phyloP scores from a whole-genome alignment of 169 alveolate species.

The Ophryocystis elektroscirrha region DNA sequence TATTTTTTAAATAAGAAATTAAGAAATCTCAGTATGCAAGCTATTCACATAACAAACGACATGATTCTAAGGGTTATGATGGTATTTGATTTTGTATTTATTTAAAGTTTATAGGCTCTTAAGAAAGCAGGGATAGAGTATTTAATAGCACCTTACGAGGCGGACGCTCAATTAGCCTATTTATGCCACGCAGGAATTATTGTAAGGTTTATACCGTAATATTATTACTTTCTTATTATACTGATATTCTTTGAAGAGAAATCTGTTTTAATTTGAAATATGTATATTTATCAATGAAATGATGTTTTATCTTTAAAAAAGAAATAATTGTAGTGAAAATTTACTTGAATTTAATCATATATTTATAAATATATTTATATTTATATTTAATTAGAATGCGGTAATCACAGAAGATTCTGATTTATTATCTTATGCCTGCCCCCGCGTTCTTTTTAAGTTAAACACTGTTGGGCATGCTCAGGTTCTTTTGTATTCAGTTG shows the following conservation, averaged over 20 bases:
- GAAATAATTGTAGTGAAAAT: too few species aligned
- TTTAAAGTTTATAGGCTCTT: neutral
- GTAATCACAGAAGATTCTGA: slow-evolving; percentile 78
- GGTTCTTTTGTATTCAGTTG: slow-evolving; percentile 2
- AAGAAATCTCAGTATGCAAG: slow-evolving; percentile 9
- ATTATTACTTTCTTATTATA: slow-evolving; percentile 24
- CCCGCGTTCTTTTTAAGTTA: slow-evolving; percentile 44
- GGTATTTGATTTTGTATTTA: neutral
- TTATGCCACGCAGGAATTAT: slow-evolving; percentile 51
- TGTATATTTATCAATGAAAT: too few species aligned
- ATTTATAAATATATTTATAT: too few species aligned
- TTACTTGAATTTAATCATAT: too few species aligned
- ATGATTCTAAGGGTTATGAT: slow-evolving; percentile 9
- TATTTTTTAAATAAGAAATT: slow-evolving; percentile 13
- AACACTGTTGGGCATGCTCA: slow-evolving; percentile 31
- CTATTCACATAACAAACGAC: slow-evolving; percentile 3
- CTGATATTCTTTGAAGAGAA: slow-evolving; percentile 3
- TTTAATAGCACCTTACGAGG: slow-evolving; percentile 91
- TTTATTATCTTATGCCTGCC: slow-evolving; percentile 73
- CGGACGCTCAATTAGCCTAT: slow-evolving; percentile 89
- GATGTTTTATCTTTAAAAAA: too few species aligned
- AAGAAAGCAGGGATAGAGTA: slow-evolving; percentile 35
- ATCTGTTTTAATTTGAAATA: slow-evolving; percentile 6
- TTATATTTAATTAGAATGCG: slow-evolving; percentile 36
- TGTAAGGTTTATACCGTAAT: slow-evolving; percentile 15